Evolutionary conservation across 306 rosid genomes (phyloP).

Genomic region (Nissolia schottii): DNA sequence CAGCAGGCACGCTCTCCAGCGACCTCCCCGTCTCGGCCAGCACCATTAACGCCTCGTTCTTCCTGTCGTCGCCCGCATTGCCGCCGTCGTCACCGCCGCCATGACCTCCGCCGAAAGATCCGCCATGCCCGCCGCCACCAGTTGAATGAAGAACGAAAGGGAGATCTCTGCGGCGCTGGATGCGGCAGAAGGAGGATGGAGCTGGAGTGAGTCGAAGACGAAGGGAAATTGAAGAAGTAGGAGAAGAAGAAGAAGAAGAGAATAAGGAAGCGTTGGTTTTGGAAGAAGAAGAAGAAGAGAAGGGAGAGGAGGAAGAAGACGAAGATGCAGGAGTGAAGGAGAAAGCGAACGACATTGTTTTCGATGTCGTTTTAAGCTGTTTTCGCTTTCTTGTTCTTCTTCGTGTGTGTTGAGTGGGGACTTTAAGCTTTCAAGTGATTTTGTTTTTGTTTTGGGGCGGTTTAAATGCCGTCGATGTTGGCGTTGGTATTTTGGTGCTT

Average conservation of each 20-base stretch:
- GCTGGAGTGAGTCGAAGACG: conserved; percentile 15
- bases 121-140: conserved; percentile 26
- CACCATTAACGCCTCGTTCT: conserved; percentile 58
- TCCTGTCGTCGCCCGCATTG: conserved; percentile 12
- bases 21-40: conserved; percentile 65
- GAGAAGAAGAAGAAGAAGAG: background rate
- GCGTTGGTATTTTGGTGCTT: background rate
- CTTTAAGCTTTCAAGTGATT: too few relatives aligned
- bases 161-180: conserved; percentile 20
- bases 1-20: conserved; percentile 66
- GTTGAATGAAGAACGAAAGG: conserved; percentile 18
- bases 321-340: conserved; percentile 35
- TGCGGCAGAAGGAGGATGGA: conserved; percentile 17
- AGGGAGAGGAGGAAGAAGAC: conserved; percentile 8
- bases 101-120: conserved; percentile 15
- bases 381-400: background rate
- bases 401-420: background rate
- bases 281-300: conserved; percentile 26
- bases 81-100: conserved; percentile 34
- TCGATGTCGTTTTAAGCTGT: background rate
- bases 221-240: conserved; percentile 6
- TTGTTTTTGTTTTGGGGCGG: too few relatives aligned
- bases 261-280: conserved; percentile 17
- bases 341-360: conserved; percentile 69
- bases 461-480: background rate